phyloP scores from a whole-genome alignment of 495 filamentous ascomycete species.

The Tuber microsphaerosporum region DNA sequence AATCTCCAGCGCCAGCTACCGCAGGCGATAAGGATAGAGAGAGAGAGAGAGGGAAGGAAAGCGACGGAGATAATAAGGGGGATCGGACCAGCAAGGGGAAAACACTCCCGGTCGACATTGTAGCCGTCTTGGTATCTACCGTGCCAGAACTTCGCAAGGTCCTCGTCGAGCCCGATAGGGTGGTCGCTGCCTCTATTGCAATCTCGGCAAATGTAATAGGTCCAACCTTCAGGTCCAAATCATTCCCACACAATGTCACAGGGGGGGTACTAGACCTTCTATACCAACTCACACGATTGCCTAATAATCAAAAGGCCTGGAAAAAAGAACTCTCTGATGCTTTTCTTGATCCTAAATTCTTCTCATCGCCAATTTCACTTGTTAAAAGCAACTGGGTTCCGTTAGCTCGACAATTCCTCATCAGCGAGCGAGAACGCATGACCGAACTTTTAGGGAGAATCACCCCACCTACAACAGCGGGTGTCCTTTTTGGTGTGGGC shows the following conservation, averaged over 20 bases:
- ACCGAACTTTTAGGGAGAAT: slow-evolving; percentile 70
- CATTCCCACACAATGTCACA: slow-evolving; percentile 80
- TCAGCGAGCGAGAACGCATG: slow-evolving; percentile 82
- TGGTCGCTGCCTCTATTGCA: slow-evolving; percentile 63
- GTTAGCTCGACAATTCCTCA: slow-evolving; percentile 70
- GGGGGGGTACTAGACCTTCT: slow-evolving; percentile 63
- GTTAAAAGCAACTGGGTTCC: slow-evolving; percentile 72
- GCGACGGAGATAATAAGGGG: slow-evolving; percentile 14
- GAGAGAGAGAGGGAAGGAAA: slow-evolving; percentile 14
- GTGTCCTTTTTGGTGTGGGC: slow-evolving; percentile 95
- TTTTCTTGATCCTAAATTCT: slow-evolving; percentile 83
- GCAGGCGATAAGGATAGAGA: slow-evolving; percentile 11
- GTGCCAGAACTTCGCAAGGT: slow-evolving; percentile 79
- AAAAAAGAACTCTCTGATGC: slow-evolving; percentile 87
- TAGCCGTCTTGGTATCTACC: slow-evolving; percentile 68
- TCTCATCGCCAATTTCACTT: slow-evolving; percentile 56
- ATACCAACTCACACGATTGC: slow-evolving; percentile 65
- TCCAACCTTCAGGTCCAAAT: slow-evolving; percentile 73
- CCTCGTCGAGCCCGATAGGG: slow-evolving; percentile 75
- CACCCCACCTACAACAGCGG: slow-evolving; percentile 81
- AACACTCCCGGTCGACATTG: slow-evolving; percentile 61
- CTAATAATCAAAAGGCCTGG: slow-evolving; percentile 80
- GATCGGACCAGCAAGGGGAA: slow-evolving; percentile 41
- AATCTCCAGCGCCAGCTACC: slow-evolving; percentile 26
- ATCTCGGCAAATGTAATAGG: slow-evolving; percentile 79